phyloP scores from a whole-genome alignment of 768 basidiomycete genomes.

The Pisolithus albus region DNA sequence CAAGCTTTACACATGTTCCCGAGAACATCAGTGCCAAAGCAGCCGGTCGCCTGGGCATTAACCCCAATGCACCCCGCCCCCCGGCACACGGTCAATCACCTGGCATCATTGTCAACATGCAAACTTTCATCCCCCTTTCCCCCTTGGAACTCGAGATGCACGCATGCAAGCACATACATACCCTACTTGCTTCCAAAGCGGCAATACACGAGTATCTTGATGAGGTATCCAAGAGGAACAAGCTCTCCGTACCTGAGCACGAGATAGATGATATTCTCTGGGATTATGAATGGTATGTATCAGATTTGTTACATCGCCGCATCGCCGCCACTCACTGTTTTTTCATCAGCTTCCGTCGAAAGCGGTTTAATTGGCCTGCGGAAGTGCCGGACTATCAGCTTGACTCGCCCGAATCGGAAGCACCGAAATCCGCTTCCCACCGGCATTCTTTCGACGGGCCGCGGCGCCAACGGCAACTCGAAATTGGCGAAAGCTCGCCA shows the following conservation, averaged over 20 bases:
- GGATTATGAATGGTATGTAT: constrained; percentile 31
- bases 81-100: constrained; percentile 43
- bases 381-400: constrained; percentile 32
- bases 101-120: constrained; percentile 55
- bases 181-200: constrained; percentile 52
- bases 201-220: constrained; percentile 48
- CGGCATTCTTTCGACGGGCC: constrained; percentile 14
- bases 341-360: constrained; percentile 52
- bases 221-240: constrained; percentile 25
- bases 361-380: constrained; percentile 63
- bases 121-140: constrained; percentile 51
- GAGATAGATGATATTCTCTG: constrained; percentile 25
- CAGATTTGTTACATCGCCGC: neutral
- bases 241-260: constrained; percentile 13
- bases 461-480: constrained; percentile 4
- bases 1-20: constrained; percentile 17
- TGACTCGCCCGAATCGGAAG: constrained; percentile 14
- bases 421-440: constrained; percentile 16
- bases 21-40: constrained; percentile 31
- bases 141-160: constrained; percentile 68
- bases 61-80: constrained; percentile 8
- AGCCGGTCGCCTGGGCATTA: constrained; percentile 33
- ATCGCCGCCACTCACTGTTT: constrained; percentile 5
- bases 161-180: constrained; percentile 62
- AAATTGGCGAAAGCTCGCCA: constrained; percentile 7